These are phyloP conservation scores for Plantago elongata DNA, from an alignment of 257 asterid species.

Conservation along the genomic window DNA sequence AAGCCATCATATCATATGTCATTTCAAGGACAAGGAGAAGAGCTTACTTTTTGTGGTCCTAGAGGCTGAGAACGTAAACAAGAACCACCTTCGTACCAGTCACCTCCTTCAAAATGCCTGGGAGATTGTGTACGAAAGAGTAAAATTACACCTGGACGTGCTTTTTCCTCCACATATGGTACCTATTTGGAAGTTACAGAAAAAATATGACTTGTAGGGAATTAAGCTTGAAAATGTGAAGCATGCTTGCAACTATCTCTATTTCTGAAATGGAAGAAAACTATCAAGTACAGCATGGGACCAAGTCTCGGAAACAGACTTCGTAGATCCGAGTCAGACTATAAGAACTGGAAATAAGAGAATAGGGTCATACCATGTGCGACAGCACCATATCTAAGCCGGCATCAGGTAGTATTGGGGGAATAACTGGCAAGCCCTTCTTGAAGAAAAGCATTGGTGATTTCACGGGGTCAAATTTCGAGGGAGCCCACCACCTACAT, in stretches of 20 bases:
- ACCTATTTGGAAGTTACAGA: conserved; percentile 35
- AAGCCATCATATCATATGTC: background rate
- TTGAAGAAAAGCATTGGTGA: conserved; percentile 93
- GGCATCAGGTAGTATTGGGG: conserved; percentile 58
- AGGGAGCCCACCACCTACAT: conserved; percentile 98
- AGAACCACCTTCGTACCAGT: conserved; percentile 94
- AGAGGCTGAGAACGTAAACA: conserved; percentile 70
- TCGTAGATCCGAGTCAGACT: background rate
- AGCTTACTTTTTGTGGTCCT: conserved; percentile 60
- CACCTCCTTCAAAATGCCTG: conserved; percentile 94
- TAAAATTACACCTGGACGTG: conserved; percentile 39
- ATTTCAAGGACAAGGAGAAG: background rate
- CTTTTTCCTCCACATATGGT: conserved; percentile 47
- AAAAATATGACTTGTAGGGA: conserved; percentile 11
- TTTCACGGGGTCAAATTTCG: conserved; percentile 92
- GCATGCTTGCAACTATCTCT: background rate
- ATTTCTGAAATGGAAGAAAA: conserved; percentile 1
- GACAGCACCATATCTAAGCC: conserved; percentile 75
- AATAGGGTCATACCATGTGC: conserved; percentile 58
- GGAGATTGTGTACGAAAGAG: conserved; percentile 90
- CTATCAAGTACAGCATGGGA: background rate
- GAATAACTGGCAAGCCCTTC: conserved; percentile 68
- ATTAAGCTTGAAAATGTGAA: conserved; percentile 14
- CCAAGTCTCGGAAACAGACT: background rate
- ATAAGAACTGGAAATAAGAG: conserved; percentile 10